Evolutionary conservation across 805 yeast species (phyloP), one percentile per base, ranked within the genome.

Genomic region (Saturnispora sekii): DNA sequence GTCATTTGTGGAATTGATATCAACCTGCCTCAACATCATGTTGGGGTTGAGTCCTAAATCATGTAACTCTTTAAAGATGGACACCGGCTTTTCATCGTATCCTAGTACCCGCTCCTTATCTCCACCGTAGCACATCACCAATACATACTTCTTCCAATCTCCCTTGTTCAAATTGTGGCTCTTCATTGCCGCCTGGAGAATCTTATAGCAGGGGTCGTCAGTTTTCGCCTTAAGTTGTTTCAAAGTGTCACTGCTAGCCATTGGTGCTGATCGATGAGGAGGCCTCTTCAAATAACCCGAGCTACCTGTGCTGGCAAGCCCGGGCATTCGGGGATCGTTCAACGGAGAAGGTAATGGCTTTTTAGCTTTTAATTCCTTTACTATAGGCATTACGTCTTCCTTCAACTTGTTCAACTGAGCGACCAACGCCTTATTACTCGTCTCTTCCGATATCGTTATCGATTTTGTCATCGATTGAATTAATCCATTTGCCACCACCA

Each of bases 51-150:
- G 72, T 1, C 96, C 96, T 47, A 79, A 73, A 49, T 84, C 95
- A 58, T 79, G 87, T 21, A 90, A 68, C 56, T 84, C 95, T 60
- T 86, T 84, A 59, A 87, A 86, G 9, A 88, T 79, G 32, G 75
- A 68, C 7, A 90, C 94, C 0, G 98, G 98, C 60, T 79, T 84
- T 57, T 90, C 98, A 26, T 86, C 85, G 50, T 84, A 68, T 33
- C 83, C 85, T 39, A 93, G 63, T 9, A 88, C 77, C 28, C 96
- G 68, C 58, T 90, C 97, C 56, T 83, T 83, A 59, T 88, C 96
- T 18, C 93, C 96, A 16, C 93, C 96, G 58, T 86, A 88, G 58
- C 94, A 84, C 12, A 90, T 84, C 14, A 89, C 88, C 42, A 90
- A 66, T 2, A 89, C 95, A 59, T 88, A 90, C 55, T 86, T 83